Base-by-base conservation (phyloP, 2,329 filamentous ascomycete genomes). In the Reticulascus tulasneorum region DNA sequence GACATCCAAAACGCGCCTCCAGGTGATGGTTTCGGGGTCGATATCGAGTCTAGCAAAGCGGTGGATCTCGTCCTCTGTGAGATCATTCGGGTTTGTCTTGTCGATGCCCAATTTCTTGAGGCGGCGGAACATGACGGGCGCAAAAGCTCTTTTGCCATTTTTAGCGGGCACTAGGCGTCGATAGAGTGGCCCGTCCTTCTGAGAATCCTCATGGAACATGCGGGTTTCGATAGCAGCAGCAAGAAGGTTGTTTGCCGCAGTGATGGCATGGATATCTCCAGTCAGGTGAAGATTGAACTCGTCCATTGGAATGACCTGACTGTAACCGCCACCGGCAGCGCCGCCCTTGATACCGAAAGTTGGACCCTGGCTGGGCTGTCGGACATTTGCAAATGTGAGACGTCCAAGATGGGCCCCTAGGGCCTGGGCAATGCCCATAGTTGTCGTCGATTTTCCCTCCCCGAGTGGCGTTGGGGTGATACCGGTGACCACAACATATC, bases 331-430 rank as follows among this genome's bases (percentile, higher is more conserved):
- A 54, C 93, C 93, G 38, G 93, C 93, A 41, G 93, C 93, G 54
- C 93, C 93, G 45, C 93, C 93, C 74, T 98, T 98, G 75, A 98
- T 97, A 54, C 93, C 93, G 60, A 98, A 98, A 0, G 93, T 98
- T 37, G 93, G 93, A 5, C 93, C 93, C 68, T 97, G 93, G 53
- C 88, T 95, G 33, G 93, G 93, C 60, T 98, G 93, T 42, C 93
- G 82, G 33, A 98, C 93, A 59, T 98, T 97, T 63, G 93, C 93
- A 61, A 98, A 97, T 4, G 85, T 86, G 48, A 97, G 75, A 40
- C 86, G 85, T 49, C 84, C 85, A 32, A 97, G 69, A 51, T 97
- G 91, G 24, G 84, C 93, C 38, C 89, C 88, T 31, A 98, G 71
- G 23, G 93, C 93, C 63, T 98, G 93, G 6, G 88, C 88, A 33